Evolutionary conservation across 2,329 filamentous ascomycete genomes (phyloP).

Genomic region (Penicillium sp.): DNA sequence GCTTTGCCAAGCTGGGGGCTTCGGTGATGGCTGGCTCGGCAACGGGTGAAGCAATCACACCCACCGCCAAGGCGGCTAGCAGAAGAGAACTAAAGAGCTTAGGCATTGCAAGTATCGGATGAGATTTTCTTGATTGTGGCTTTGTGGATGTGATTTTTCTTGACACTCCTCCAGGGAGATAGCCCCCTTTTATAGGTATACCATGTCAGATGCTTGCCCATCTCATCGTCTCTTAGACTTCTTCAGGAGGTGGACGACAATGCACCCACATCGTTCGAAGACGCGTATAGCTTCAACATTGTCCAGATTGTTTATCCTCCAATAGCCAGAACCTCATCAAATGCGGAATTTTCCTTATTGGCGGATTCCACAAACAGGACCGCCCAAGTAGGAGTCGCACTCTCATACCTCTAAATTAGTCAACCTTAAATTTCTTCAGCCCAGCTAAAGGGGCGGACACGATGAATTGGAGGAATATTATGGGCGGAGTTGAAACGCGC

Average conservation of each 20-base stretch:
- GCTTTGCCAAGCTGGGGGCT: slow-evolving; percentile 21
- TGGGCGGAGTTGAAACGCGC: neutral
- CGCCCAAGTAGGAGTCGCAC: neutral
- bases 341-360: neutral
- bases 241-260: neutral
- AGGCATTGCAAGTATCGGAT: slow-evolving; percentile 3
- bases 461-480: slow-evolving; percentile 2
- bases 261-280: neutral
- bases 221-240: neutral
- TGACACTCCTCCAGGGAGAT: neutral
- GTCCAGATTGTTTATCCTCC: slow-evolving; percentile 8
- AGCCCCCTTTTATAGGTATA: slow-evolving; percentile 1
- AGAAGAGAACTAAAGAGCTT: slow-evolving; percentile 11
- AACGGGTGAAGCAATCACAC: slow-evolving; percentile 15
- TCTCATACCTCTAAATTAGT: neutral
- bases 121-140: neutral
- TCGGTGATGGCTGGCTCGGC: slow-evolving; percentile 21
- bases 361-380: neutral
- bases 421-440: neutral
- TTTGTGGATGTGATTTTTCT: neutral
- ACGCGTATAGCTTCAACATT: neutral
- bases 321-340: neutral
- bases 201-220: neutral
- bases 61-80: slow-evolving; percentile 15
- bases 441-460: neutral